These are phyloP conservation scores for Neurospora crassa DNA, from an alignment of 2,329 filamentous ascomycete genomes.

Conservation along the genomic window DNA sequence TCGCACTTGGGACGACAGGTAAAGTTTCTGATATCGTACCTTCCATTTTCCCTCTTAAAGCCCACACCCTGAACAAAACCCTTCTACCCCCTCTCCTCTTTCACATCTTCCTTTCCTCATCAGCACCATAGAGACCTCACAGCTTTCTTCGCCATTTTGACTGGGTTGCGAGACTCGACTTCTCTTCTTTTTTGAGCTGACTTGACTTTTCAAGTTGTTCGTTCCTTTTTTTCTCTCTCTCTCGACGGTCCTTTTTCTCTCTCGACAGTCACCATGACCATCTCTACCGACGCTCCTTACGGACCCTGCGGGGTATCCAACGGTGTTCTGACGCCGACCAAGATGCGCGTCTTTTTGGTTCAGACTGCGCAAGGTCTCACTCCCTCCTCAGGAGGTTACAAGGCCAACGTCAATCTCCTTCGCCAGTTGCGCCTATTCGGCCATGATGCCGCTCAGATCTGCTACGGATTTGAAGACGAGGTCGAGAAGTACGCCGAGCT, in stretches of 20 bases:
- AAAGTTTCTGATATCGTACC: neutral
- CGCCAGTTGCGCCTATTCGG: slow-evolving; percentile 9
- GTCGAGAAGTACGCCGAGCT: slow-evolving; percentile 6
- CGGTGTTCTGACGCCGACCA: neutral
- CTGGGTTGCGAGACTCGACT: neutral
- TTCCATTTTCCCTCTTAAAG: neutral
- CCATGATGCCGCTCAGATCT: slow-evolving; percentile 14
- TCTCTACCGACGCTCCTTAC: neutral
- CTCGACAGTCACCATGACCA: neutral
- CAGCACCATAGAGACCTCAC: neutral
- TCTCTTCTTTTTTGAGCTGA: neutral
- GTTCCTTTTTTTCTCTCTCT: neutral
- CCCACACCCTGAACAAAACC: neutral
- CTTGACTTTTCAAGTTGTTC: neutral
- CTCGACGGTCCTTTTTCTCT: neutral
- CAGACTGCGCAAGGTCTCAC: slow-evolving; percentile 18
- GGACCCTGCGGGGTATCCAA: neutral
- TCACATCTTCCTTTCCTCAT: neutral
- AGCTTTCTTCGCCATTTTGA: neutral
- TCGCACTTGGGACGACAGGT: neutral
- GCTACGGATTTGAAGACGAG: slow-evolving; percentile 13
- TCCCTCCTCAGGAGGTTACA: slow-evolving; percentile 19
- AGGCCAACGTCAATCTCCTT: slow-evolving; percentile 16
- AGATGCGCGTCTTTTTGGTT: slow-evolving; percentile 17
- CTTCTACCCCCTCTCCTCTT: neutral